Evolutionary conservation across 192 early-diverging fungal genomes (phyloP), one percentile per base, ranked within the genome.

Genomic region (Coemansia javaensis): DNA sequence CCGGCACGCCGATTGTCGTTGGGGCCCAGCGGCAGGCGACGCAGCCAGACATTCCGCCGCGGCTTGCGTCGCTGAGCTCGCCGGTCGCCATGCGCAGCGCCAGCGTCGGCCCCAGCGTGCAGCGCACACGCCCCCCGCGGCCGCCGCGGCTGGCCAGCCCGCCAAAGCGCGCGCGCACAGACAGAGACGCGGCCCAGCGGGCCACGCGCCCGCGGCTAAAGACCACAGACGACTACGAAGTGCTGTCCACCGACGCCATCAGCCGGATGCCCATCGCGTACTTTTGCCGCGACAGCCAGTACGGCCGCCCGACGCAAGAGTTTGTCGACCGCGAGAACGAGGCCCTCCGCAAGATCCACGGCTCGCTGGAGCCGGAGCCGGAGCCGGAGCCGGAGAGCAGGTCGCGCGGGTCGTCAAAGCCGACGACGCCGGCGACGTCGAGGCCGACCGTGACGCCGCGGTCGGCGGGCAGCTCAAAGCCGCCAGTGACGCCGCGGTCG

Each of bases 281-380:
- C 21, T 74, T 74, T 35, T 74, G 70, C 44, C 46, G 53, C n/a
- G 63, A 74, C 38, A 52, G 39, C 10, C 48, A 55, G 22, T 53
- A 66, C 21, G 70, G 70, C 5, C 23, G 7, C n/a, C 70, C 70
- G 7, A 74, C 70, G 4, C 6, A 47, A 0, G 59, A 66, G 40
- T 74, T 57, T 39, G 53, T 74, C 33, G 63, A 62, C n/a, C 44
- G 47, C 14, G 70, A 74, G 21, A 74, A 74, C 38, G 47, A 50
- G 5, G 15, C 43, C 7, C 44, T 74, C 3, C 56, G 55, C 33
- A 66, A 52, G 41, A 23, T 71, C 24, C 47, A 58, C 46, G 58
- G 50, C 27, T 45, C 52, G 36, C 40, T 20, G 40, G 24, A 25
- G 27, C 24, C 32, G n/a, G 16, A 20, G 9, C 6, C 12, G 10